Conservation (phyloP, 108 stramenopile genomes). For the Cyclostephanos tholiformis region DNA sequence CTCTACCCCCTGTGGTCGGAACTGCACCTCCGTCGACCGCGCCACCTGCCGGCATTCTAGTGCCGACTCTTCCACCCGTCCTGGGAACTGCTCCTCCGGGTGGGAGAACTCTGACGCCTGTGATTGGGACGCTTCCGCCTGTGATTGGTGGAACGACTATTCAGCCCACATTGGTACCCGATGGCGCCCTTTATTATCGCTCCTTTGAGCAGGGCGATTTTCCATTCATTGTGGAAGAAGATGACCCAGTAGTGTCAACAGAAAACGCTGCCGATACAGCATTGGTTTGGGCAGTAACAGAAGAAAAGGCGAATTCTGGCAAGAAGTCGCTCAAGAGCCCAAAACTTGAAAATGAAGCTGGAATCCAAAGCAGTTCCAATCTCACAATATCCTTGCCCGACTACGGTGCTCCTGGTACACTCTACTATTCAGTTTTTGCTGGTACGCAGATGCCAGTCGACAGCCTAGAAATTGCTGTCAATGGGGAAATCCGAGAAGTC, state of each 20-base stretch:
- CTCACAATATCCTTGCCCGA: neutral
- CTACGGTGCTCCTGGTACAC: neutral
- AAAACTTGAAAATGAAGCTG: neutral
- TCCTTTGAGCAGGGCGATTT: neutral
- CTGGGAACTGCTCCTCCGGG: too few relatives aligned
- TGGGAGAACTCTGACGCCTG: too few relatives aligned
- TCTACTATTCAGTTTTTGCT: neutral
- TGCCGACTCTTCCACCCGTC: too few relatives aligned
- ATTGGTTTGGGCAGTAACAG: neutral
- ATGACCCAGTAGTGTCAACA: neutral
- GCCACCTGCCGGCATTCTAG: too few relatives aligned
- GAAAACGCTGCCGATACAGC: neutral
- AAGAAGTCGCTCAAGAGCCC: neutral
- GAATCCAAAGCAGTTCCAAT: neutral
- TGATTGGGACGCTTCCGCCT: too few relatives aligned
- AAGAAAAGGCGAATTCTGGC: neutral
- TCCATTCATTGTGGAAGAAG: constrained; percentile 5
- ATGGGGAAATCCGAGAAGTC: neutral
- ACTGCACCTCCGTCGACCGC: too few relatives aligned
- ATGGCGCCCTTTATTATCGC: neutral
- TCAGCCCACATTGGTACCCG: neutral
- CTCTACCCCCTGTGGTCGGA: too few relatives aligned
- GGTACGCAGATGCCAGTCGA: neutral
- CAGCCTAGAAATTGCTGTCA: neutral
- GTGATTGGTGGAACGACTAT: neutral